phyloP scores from a whole-genome alignment of 2,329 filamentous ascomycete genomes.

The Mollisiaceae sp. region DNA sequence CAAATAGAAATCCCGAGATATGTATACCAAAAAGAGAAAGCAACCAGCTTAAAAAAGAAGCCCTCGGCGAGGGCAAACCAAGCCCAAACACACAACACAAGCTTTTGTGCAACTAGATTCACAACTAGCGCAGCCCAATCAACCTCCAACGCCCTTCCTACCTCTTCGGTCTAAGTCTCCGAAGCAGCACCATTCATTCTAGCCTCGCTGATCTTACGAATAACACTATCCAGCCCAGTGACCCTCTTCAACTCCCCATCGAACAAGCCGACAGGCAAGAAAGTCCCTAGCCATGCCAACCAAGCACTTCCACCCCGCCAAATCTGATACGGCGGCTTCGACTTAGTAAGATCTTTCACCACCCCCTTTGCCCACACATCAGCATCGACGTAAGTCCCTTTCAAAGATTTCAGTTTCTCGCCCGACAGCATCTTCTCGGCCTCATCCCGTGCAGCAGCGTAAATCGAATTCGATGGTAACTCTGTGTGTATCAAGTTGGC shows the following conservation, averaged over 20 bases:
- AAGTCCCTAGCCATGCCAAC: conserved; percentile 18
- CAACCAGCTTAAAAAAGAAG: conserved; percentile 43
- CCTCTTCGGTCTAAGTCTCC: no score
- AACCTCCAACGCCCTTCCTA: no score
- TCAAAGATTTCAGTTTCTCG: background rate
- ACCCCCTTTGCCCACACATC: conserved; percentile 28
- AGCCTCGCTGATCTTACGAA: no score
- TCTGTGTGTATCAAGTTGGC: background rate
- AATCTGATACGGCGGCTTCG: conserved; percentile 19
- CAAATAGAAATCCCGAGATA: conserved; percentile 55
- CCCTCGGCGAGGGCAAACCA: no score
- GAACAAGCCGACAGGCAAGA: conserved; percentile 26
- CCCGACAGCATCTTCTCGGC: conserved; percentile 23
- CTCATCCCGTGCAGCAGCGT: conserved; percentile 21
- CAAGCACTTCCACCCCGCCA: conserved; percentile 26
- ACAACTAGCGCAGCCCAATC: no score
- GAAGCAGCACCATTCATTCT: no score
- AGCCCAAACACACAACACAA: no score
- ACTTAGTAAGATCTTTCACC: conserved; percentile 26
- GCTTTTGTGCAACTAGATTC: no score
- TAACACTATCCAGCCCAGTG: conserved; percentile 25
- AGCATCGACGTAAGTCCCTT: conserved; percentile 14
- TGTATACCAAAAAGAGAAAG: conserved; percentile 56
- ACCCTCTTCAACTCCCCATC: conserved; percentile 33
- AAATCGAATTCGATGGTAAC: conserved; percentile 28